Base-by-base conservation (phyloP, 1,139 yeast genomes). In the Barnettozyma hawaiiensis region DNA sequence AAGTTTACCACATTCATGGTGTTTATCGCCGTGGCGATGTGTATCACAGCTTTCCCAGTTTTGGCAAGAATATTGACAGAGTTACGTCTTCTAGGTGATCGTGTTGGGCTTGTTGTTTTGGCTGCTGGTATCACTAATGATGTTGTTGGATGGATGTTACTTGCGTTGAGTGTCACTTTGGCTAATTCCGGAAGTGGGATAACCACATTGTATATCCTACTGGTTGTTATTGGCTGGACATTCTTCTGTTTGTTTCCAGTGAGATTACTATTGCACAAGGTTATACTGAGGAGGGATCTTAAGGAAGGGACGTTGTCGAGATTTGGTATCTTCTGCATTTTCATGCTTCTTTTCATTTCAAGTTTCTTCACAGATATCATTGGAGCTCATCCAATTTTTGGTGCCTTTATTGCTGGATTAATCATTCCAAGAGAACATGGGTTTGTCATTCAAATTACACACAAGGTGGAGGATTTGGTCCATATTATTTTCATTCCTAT, bases 11-110 rank as follows among this genome's bases (percentile, higher is more conserved):
- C 86, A 0, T 83, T 73, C 52, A 77, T 81, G 79, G 82, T 82
- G 14, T 84, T 83, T 51, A 78, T 83, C 40, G 89, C 90, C 4
- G 87, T 82, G 16, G 90, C 95, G 3, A 71, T 83, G 68, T 78
- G 90, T 49, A 82, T 85, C 50, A 85, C 95, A 2, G 95, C 94
- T 0, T 80, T 85, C 62, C 95, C 95, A 0, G 95, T 85, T 7
- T 66, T 85, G 51, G 90, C 86, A 1, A 76, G 94, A 58, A 85
- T 85, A 33, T 64, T 85, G 48, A 79, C 87, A 4, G 92, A 83
- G 57, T 67, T 85, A 48, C 73, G 84, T 51, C 66, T 85, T 50
- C 73, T 82, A 39, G 78, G 79, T 41, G 89, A 82, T 54, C 67
- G 85, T 45, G 89, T 83, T 9, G 94, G 94, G 27, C 76, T 81